These are phyloP conservation scores for Gnomoniopsis smithogilvyi DNA, from an alignment of 2,329 filamentous ascomycete genomes.

Conservation along the genomic window DNA sequence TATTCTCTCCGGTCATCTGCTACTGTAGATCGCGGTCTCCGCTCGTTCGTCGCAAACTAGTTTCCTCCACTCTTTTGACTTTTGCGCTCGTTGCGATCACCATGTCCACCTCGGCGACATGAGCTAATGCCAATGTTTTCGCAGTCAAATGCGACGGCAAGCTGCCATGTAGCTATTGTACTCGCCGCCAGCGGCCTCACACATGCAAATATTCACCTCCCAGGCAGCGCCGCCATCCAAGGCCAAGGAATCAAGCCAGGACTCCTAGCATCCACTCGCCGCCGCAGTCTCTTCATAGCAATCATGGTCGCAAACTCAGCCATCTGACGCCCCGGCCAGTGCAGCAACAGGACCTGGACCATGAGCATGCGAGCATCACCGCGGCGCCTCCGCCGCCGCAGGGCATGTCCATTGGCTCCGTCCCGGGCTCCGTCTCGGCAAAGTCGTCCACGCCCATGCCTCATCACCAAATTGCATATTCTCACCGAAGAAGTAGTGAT, in stretches of 20 bases:
- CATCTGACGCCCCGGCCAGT: conserved; percentile 3
- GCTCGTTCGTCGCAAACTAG: not conserved
- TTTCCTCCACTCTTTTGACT: not conserved
- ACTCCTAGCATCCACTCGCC: conserved; percentile 19
- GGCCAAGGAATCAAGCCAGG: conserved; percentile 20
- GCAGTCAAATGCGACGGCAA: conserved; percentile 49
- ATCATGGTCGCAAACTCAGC: not conserved
- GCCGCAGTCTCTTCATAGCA: conserved; percentile 5
- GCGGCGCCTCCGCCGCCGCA: not conserved
- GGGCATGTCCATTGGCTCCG: not conserved
- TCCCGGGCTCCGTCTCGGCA: not conserved
- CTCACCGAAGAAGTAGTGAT: conserved; percentile 29
- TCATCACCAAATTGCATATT: not conserved
- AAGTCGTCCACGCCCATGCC: not conserved
- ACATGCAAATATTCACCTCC: conserved; percentile 47
- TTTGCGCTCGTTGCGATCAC: not conserved
- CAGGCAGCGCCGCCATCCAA: conserved; percentile 31
- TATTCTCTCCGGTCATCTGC: not conserved
- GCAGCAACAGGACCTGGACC: not conserved
- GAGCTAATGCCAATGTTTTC: not conserved
- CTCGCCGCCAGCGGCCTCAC: conserved; percentile 37
- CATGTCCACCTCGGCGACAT: not conserved
- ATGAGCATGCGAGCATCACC: conserved; percentile 8
- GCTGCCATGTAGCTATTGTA: conserved; percentile 51
- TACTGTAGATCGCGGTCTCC: not conserved